Base-by-base conservation (phyloP, 2,329 filamentous ascomycete species). In the Exutisphaerella laricina region DNA sequence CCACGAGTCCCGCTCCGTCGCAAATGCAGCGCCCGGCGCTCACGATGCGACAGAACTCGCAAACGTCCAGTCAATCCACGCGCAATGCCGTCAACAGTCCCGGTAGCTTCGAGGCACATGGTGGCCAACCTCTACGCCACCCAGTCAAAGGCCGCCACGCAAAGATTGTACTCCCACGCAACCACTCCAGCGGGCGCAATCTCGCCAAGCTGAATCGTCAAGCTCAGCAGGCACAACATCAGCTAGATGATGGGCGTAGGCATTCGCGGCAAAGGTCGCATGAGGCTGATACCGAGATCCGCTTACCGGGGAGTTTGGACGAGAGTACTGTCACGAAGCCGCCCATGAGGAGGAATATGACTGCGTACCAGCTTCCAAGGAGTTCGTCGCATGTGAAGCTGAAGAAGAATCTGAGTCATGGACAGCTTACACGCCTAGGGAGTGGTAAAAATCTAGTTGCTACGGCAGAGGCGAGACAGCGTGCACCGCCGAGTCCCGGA, bases 361-460 rank as follows among this genome's bases (percentile, higher is more conserved):
- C 60, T 1, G 53, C 57, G 2, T 51, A 47, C 25, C 57, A 63
- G 26, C 45, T 63, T 20, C 57, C 58, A 32, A 50, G 59, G 17
- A 61, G 54, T 30, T 41, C 46, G 23, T 58, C 54, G 20, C 46
- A 56, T 33, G 54, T 55, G 36, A 63, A 63, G 50, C 49, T 63
- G 42, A 63, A 63, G 58, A 63, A 62, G 53, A 63, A 63, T 48
- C 60, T 66, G 45, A 70, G 67, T 20, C 71, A 70, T 56, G 66
- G 69, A 12, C 68, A 72, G 45, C 61, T 73, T 38, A 59, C 66
- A 23, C 61, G 68, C 13, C 58, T 67, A 39, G 60, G 58, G 14
- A 65, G 63, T 5, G 57, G 60, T 3, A 68, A 68, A 56, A 66
- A 65, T 44, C 47, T 66, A 20, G 55, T 61, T 23, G 50, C 44